Evolutionary conservation across 768 basidiomycete species (phyloP).

Genomic region (Mycena kentingensis): DNA sequence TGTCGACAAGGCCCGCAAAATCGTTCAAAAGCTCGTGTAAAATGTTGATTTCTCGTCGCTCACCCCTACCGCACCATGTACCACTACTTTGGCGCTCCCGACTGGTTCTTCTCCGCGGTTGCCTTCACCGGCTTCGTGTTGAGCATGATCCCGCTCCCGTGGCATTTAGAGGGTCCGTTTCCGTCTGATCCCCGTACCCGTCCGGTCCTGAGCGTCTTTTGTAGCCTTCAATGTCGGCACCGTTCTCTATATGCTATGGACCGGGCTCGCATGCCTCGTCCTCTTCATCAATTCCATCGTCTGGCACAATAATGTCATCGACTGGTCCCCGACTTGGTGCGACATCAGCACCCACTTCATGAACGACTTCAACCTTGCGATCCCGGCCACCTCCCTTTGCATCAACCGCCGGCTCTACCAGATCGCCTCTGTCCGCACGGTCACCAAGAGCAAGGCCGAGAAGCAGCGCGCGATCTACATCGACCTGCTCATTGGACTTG

Average conservation of each 20-base stretch:
- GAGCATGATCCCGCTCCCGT: not conserved
- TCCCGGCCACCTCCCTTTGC: constrained; percentile 5
- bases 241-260: constrained; percentile 54
- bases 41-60: no score
- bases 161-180: not conserved
- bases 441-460: constrained; percentile 3
- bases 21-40: no score
- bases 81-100: not conserved
- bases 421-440: constrained; percentile 4
- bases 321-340: constrained; percentile 38
- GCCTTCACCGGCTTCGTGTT: not conserved
- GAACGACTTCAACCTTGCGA: constrained; percentile 5
- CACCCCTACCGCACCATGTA: not conserved
- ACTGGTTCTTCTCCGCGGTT: not conserved
- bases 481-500: not conserved
- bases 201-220: not conserved
- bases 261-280: constrained; percentile 41
- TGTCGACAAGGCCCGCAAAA: no score
- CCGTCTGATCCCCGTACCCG: not conserved
- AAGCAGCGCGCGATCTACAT: not conserved
- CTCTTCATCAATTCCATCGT: constrained; percentile 49
- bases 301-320: constrained; percentile 46
- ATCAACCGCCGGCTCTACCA: constrained; percentile 13
- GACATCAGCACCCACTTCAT: constrained; percentile 25
- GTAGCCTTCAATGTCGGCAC: constrained; percentile 56